A percentile compares a stretch with the other conserved stretches of the same genome.
Evolutionary conservation across 495 filamentous ascomycete species (phyloP).

Genomic region (Xylaria nigripes): DNA sequence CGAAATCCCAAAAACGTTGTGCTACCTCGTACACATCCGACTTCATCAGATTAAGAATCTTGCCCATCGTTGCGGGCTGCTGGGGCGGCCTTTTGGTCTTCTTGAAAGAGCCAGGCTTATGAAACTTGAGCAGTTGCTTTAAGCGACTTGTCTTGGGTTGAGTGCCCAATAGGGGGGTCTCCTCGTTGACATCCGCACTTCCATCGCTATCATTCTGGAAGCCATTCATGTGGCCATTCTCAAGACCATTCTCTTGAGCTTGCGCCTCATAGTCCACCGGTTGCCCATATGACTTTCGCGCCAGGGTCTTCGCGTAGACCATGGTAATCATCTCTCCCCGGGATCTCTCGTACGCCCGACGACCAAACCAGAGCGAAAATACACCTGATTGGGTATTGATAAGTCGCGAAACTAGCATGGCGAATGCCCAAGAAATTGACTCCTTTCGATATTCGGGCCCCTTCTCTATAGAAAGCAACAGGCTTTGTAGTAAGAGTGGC

Average conservation of each 20-base stretch:
- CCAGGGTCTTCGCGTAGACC: slow-evolving; percentile 76
- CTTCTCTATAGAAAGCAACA: slow-evolving; percentile 59
- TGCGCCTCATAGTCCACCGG: slow-evolving; percentile 13
- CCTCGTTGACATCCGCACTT: slow-evolving; percentile 12
- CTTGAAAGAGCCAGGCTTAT: not conserved
- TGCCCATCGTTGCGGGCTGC: slow-evolving; percentile 67
- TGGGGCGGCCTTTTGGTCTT: slow-evolving; percentile 13
- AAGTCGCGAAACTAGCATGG: slow-evolving; percentile 53
- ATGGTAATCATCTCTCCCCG: slow-evolving; percentile 82
- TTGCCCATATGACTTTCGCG: slow-evolving; percentile 55
- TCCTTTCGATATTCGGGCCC: slow-evolving; percentile 38
- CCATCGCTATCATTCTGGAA: not conserved
- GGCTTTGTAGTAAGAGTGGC: slow-evolving; percentile 62
- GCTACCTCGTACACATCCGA: slow-evolving; percentile 75
- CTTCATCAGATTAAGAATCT: slow-evolving; percentile 74
- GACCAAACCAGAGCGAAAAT: slow-evolving; percentile 63
- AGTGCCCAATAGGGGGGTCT: slow-evolving; percentile 16
- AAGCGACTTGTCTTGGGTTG: slow-evolving; percentile 13
- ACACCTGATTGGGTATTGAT: slow-evolving; percentile 58
- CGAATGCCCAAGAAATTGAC: slow-evolving; percentile 56
- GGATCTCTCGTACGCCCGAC: slow-evolving; percentile 69
- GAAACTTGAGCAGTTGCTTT: slow-evolving; percentile 14
- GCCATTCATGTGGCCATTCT: slow-evolving; percentile 22
- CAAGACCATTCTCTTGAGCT: slow-evolving; percentile 12
- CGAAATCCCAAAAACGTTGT: slow-evolving; percentile 74